Evolutionary conservation across 139 green algal genomes (phyloP).

Genomic region (Gonium pectorale): DNA sequence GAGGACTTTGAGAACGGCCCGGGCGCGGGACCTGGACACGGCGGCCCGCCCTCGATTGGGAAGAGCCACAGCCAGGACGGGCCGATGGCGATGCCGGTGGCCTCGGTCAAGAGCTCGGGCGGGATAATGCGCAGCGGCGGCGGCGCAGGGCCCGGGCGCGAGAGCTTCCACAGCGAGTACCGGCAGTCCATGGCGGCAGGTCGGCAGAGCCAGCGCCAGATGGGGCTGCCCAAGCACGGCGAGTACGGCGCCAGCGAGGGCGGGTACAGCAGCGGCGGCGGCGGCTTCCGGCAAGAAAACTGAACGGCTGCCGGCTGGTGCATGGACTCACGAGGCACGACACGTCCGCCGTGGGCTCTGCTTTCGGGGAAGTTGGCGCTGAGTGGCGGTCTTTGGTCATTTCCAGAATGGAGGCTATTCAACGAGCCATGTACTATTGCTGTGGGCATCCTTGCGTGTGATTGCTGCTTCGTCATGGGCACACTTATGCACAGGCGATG

Average conservation of each 20-base stretch:
- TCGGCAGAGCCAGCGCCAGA: constrained; percentile 5
- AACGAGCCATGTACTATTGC: too few relatives aligned
- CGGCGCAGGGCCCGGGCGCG: background rate
- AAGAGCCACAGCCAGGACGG: constrained; percentile 16
- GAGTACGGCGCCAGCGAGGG: constrained; percentile 14
- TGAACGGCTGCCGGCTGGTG: too few relatives aligned
- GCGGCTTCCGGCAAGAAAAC: constrained; percentile 5
- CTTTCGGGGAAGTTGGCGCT: too few relatives aligned
- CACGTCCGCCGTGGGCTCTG: too few relatives aligned
- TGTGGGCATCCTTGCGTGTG: too few relatives aligned
- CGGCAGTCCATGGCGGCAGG: background rate
- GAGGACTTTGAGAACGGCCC: constrained; percentile 20
- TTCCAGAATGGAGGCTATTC: too few relatives aligned
- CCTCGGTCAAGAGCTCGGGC: background rate
- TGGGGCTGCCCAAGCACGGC: background rate
- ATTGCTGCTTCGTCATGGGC: too few relatives aligned
- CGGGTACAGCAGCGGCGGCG: constrained; percentile 12
- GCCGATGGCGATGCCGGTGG: background rate
- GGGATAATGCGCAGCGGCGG: background rate
- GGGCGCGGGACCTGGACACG: background rate
- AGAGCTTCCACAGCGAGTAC: constrained; percentile 30
- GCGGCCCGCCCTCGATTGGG: background rate
- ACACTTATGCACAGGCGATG: too few relatives aligned
- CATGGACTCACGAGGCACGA: too few relatives aligned
- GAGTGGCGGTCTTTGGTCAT: too few relatives aligned